These are phyloP conservation scores for Collariella sp. DNA, from an alignment of 495 filamentous ascomycete genomes.

Conservation along the genomic window DNA sequence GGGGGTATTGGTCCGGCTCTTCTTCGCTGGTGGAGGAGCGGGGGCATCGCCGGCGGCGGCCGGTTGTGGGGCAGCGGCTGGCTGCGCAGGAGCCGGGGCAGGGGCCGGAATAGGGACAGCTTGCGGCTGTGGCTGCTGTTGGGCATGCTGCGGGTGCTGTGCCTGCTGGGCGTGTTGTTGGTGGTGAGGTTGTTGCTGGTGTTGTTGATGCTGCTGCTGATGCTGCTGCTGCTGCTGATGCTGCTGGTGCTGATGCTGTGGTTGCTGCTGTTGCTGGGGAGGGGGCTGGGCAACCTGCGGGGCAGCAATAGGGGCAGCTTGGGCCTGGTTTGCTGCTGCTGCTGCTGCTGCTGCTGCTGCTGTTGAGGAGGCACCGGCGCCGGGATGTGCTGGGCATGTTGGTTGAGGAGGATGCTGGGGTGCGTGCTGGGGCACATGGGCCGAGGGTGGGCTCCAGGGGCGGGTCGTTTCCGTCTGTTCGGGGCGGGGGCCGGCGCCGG, in stretches of 20 bases:
- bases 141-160: slow-evolving; percentile 3
- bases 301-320: slow-evolving; percentile 20
- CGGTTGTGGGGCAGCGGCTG: slow-evolving; percentile 27
- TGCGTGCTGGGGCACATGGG: too few species aligned
- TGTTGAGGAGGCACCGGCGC: slow-evolving; percentile 15
- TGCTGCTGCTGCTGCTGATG: slow-evolving; percentile 3
- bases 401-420: too few species aligned
- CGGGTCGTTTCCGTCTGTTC: slow-evolving; percentile 25
- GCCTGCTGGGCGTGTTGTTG: slow-evolving; percentile 3
- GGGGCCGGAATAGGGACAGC: slow-evolving; percentile 8
- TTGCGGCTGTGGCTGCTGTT: slow-evolving; percentile 3
- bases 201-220: slow-evolving; percentile 1
- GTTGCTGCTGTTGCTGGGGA: slow-evolving; percentile 13
- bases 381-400: slow-evolving; percentile 14
- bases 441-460: slow-evolving; percentile 18
- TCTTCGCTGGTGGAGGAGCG: slow-evolving; percentile 62
- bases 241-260: too few species aligned
- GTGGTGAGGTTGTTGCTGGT: slow-evolving; percentile 2
- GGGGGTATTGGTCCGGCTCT: slow-evolving; percentile 91
- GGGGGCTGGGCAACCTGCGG: slow-evolving; percentile 12
- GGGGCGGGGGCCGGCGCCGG: slow-evolving; percentile 33
- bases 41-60: slow-evolving; percentile 28
- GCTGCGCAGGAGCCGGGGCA: slow-evolving; percentile 25
- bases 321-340: slow-evolving; percentile 10
- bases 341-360: slow-evolving; percentile 17